These are phyloP conservation scores for Melanopsichium pennsylvanicum DNA, from an alignment of 1,284 basidiomycete species.

Conservation along the genomic window DNA sequence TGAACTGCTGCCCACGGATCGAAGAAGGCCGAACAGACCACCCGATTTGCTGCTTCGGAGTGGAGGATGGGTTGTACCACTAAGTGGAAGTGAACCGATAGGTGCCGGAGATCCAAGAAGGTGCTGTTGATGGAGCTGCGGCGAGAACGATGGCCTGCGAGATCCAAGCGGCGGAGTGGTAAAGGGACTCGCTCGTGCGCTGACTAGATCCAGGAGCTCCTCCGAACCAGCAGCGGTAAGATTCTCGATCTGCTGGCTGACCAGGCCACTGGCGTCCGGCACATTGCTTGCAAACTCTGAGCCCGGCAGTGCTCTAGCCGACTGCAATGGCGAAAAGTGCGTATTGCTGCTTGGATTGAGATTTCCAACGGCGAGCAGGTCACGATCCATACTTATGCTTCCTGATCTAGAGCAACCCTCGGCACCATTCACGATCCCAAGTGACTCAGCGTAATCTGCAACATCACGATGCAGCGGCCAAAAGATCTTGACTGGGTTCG, in stretches of 20 bases:
- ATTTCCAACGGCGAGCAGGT: conserved; percentile 8
- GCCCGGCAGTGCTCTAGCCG: conserved; percentile 12
- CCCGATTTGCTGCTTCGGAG: conserved; percentile 17
- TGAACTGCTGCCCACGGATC: conserved; percentile 33
- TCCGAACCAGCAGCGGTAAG: conserved; percentile 25
- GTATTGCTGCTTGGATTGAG: conserved; percentile 25
- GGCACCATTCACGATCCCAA: conserved; percentile 26
- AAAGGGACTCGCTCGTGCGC: conserved; percentile 16
- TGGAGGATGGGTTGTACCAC: conserved; percentile 1
- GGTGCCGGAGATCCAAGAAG: conserved; percentile 40
- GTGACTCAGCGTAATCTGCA: conserved; percentile 29
- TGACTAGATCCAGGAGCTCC: conserved; percentile 16
- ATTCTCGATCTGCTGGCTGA: conserved; percentile 31
- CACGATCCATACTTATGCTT: conserved; percentile 28
- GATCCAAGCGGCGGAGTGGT: conserved; percentile 32
- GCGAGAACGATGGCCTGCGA: conserved; percentile 15
- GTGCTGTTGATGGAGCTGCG: conserved; percentile 8
- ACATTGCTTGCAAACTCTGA: conserved; percentile 30
- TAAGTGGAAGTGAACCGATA: conserved; percentile 10
- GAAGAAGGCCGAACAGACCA: conserved; percentile 27
- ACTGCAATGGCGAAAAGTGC: conserved; percentile 36
- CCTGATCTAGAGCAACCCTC: conserved; percentile 10
- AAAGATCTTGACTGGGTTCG: conserved; percentile 50
- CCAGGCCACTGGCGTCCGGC: conserved; percentile 16
- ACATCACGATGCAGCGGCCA: conserved; percentile 46